phyloP scores from a whole-genome alignment of 2,329 filamentous ascomycete genomes.

The Neopestalotiopsis rosae region DNA sequence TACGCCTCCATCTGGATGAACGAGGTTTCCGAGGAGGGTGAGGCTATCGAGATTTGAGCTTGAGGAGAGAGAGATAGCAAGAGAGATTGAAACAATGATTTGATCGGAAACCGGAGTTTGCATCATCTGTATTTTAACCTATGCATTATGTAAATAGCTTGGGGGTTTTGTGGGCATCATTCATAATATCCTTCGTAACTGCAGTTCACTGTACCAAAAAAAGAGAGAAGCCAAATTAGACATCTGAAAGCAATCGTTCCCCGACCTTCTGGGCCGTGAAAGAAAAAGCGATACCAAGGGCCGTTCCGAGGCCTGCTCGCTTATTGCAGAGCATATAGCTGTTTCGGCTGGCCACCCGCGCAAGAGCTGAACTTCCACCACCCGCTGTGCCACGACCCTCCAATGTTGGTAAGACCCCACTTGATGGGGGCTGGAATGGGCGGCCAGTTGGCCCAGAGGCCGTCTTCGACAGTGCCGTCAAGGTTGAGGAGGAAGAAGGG shows the following conservation, averaged over 20 bases:
- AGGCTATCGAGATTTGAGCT: conserved; percentile 1
- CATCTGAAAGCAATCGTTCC: background rate
- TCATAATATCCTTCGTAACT: conserved; percentile 14
- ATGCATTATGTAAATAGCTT: conserved; percentile 13
- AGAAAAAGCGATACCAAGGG: background rate
- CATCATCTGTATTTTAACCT: conserved; percentile 8
- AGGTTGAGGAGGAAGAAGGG: conserved; percentile 70
- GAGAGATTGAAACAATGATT: background rate
- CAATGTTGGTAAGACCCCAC: conserved; percentile 65
- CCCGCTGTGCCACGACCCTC: conserved; percentile 58
- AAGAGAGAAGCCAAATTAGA: conserved; percentile 3
- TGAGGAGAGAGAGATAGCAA: background rate
- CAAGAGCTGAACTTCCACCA: conserved; percentile 73
- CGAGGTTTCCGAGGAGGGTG: conserved; percentile 1
- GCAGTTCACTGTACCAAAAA: conserved; percentile 3
- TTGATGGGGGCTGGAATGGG: conserved; percentile 65
- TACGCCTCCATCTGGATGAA: conserved; percentile 7
- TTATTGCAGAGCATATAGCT: conserved; percentile 54
- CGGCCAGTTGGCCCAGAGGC: conserved; percentile 67
- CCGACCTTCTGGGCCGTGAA: background rate
- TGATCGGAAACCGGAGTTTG: background rate
- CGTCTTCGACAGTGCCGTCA: conserved; percentile 63
- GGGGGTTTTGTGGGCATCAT: conserved; percentile 3
- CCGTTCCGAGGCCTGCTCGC: background rate
- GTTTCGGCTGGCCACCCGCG: conserved; percentile 54